These are phyloP conservation scores for Colletotrichum chlorophyti DNA, from an alignment of 2,329 filamentous ascomycete genomes.

Conservation along the genomic window DNA sequence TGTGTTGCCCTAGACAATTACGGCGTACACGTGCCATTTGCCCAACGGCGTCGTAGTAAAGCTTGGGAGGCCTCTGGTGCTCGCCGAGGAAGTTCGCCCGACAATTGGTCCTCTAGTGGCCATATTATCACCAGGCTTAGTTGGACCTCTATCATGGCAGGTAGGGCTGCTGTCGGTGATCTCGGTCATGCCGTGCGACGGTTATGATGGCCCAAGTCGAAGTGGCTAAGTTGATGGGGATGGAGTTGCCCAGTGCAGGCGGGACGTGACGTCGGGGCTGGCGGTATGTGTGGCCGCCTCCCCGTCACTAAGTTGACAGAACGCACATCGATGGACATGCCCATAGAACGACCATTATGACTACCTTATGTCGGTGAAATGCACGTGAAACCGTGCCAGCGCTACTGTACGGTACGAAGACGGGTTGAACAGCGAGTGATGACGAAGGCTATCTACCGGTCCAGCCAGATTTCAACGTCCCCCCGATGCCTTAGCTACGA, in stretches of 20 bases:
- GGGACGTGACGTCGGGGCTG: not conserved
- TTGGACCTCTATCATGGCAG: not conserved
- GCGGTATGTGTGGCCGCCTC: not conserved
- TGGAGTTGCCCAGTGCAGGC: not conserved
- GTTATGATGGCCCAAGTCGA: not conserved
- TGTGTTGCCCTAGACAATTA: constrained; percentile 15
- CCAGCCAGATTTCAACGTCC: not conserved
- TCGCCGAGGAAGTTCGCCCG: constrained; percentile 5
- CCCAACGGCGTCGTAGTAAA: constrained; percentile 7
- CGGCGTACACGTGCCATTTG: constrained; percentile 12
- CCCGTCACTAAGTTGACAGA: not conserved
- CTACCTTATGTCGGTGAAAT: not conserved
- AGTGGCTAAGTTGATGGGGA: not conserved
- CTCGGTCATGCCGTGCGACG: constrained; percentile 9
- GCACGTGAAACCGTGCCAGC: constrained; percentile 3
- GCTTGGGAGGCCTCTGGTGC: constrained; percentile 4
- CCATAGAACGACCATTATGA: not conserved
- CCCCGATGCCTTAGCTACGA: too few relatives aligned
- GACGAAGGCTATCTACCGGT: not conserved
- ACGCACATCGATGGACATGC: constrained; percentile 3
- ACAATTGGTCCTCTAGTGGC: not conserved
- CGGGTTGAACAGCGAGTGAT: not conserved
- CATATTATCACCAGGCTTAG: too few relatives aligned
- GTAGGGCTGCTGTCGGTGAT: constrained; percentile 24
- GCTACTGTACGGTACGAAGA: not conserved